Conservation (phyloP, 176 grass and related monocot genomes). For the Aegilops umbellulata region DNA sequence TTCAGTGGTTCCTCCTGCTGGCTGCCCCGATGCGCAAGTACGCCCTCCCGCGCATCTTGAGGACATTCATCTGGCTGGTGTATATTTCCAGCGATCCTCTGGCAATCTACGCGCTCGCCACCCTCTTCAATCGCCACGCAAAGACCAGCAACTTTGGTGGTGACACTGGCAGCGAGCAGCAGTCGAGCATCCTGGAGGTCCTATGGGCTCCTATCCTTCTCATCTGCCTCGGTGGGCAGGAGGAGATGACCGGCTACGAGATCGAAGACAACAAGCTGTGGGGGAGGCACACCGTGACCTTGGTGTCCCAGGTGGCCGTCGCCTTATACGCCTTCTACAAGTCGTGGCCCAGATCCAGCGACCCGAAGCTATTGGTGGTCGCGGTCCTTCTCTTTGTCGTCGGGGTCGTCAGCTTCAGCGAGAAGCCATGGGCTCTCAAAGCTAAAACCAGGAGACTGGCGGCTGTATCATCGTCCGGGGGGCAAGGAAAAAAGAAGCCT, state of each 20-base stretch:
- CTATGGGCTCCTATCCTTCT: slow-evolving; percentile 22
- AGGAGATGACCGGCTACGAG: neutral
- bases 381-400: no score
- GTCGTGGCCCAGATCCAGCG: no score
- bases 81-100: slow-evolving; percentile 9
- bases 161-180: no score
- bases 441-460: no score
- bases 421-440: no score
- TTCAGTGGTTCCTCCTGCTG: neutral
- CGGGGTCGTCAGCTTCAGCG: no score
- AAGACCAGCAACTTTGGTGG: neutral
- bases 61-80: neutral
- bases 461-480: no score
- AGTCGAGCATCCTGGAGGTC: neutral
- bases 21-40: slow-evolving; percentile 5
- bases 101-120: slow-evolving; percentile 19
- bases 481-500: no score
- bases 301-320: slow-evolving; percentile 17
- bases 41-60: neutral
- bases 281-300: neutral
- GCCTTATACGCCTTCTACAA: no score
- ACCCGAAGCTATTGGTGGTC: no score
- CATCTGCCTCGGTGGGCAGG: slow-evolving; percentile 14
- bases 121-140: slow-evolving; percentile 32
- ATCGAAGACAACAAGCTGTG: slow-evolving; percentile 35